A percentile compares a stretch with the other conserved stretches of the same genome.
Conservation (phyloP, 495 filamentous ascomycete species). For the Alectoria sarmentosa region DNA sequence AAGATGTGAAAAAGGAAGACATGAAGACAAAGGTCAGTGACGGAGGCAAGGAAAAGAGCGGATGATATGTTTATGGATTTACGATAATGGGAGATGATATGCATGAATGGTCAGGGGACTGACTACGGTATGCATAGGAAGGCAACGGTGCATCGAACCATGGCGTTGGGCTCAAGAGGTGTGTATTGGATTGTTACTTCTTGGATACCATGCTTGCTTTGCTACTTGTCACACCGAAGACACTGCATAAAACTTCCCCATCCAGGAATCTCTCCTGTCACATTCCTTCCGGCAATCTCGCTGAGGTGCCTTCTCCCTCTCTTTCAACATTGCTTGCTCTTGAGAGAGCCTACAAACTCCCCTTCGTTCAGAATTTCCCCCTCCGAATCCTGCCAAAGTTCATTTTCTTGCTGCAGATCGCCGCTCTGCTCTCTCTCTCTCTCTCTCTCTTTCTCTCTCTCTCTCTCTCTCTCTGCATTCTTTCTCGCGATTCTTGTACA, state of each 20-base stretch:
- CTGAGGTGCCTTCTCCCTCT: no score
- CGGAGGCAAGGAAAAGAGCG: background rate
- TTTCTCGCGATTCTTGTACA: no score
- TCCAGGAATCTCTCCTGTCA: no score
- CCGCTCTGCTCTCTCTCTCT: no score
- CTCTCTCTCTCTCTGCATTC: no score
- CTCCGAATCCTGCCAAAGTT: no score
- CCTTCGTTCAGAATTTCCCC: no score
- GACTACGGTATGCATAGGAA: background rate
- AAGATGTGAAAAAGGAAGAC: background rate
- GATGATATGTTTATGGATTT: background rate
- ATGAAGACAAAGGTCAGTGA: background rate
- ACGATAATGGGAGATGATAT: slow-evolving; percentile 1
- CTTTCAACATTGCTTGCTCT: no score
- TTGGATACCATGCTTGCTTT: background rate
- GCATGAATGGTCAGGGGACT: background rate
- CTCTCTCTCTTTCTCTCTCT: no score
- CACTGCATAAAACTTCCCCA: background rate
- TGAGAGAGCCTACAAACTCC: no score
- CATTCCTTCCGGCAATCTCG: no score
- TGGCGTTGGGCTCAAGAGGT: slow-evolving; percentile 1
- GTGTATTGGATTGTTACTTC: background rate
- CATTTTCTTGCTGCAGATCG: no score
- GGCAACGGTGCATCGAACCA: background rate
- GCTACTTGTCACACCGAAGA: background rate